Percentiles rank a stretch among this genome's conserved stretches.
These are phyloP conservation scores for Aspergillus chevalieri DNA, from an alignment of 2,329 filamentous ascomycete genomes.

Conservation along the genomic window DNA sequence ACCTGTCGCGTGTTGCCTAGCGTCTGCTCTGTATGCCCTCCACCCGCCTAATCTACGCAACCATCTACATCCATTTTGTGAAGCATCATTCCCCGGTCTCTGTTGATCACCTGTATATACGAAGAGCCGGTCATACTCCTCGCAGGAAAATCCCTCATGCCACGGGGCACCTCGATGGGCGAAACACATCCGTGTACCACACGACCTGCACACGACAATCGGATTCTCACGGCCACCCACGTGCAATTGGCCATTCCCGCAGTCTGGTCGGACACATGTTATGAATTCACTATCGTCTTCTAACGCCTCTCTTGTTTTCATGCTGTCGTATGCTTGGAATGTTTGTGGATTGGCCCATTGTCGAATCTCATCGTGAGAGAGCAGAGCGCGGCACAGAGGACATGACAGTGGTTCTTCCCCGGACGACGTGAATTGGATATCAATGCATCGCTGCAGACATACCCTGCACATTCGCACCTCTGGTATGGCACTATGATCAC, in stretches of 20 bases:
- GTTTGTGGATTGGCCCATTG: slow-evolving; percentile 11
- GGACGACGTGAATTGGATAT: slow-evolving; percentile 9
- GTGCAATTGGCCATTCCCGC: slow-evolving; percentile 14
- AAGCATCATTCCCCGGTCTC: background rate
- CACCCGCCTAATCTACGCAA: background rate
- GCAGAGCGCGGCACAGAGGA: slow-evolving; percentile 10
- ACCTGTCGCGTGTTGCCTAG: background rate
- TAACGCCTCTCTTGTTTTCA: slow-evolving; percentile 9
- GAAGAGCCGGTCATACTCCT: slow-evolving; percentile 8
- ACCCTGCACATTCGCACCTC: slow-evolving; percentile 8
- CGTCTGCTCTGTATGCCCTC: background rate
- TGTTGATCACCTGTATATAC: background rate
- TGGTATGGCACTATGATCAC: slow-evolving; percentile 9
- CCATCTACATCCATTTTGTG: background rate
- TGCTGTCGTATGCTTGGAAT: slow-evolving; percentile 9
- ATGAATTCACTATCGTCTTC: slow-evolving; percentile 14
- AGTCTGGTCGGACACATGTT: slow-evolving; percentile 8
- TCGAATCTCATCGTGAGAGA: slow-evolving; percentile 11
- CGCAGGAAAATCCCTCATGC: slow-evolving; percentile 14
- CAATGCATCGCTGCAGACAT: slow-evolving; percentile 12
- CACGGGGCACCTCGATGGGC: slow-evolving; percentile 10
- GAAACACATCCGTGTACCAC: slow-evolving; percentile 13
- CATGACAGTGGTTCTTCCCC: slow-evolving; percentile 5
- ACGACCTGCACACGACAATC: slow-evolving; percentile 11
- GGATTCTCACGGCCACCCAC: slow-evolving; percentile 11